Conservation (phyloP, 140 eudicot genomes). For the Flaveria floridana region DNA sequence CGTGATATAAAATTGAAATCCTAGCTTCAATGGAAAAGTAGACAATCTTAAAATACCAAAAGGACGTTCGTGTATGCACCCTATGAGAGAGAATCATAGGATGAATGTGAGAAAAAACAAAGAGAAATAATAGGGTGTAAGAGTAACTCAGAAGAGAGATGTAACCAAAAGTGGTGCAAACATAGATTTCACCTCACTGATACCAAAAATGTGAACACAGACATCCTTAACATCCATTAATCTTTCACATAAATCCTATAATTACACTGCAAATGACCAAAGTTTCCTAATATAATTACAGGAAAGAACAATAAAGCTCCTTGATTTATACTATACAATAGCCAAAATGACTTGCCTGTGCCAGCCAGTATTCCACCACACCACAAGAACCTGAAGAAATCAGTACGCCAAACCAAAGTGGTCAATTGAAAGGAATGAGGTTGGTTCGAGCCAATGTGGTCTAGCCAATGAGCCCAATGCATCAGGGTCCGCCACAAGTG, state of each 20-base stretch:
- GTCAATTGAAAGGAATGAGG: background rate
- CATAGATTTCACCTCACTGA: too few relatives aligned
- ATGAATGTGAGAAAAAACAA: too few relatives aligned
- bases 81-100: too few relatives aligned
- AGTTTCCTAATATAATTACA: conserved; percentile 25
- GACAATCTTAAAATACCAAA: background rate
- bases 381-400: conserved; percentile 26
- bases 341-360: conserved; percentile 63
- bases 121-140: too few relatives aligned
- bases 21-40: background rate
- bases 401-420: conserved; percentile 17
- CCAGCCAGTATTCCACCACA: conserved; percentile 22
- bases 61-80: too few relatives aligned
- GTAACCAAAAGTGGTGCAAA: too few relatives aligned
- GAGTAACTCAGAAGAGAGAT: too few relatives aligned
- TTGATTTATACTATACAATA: conserved; percentile 38
- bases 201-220: background rate
- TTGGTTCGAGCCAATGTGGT: background rate
- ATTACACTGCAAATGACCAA: conserved; percentile 20
- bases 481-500: background rate
- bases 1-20: background rate
- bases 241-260: conserved; percentile 10
- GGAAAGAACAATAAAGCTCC: background rate
- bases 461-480: background rate
- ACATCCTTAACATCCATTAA: background rate